Evolutionary conservation across 805 yeast genomes (phyloP).

Genomic region (Candida saitoana): DNA sequence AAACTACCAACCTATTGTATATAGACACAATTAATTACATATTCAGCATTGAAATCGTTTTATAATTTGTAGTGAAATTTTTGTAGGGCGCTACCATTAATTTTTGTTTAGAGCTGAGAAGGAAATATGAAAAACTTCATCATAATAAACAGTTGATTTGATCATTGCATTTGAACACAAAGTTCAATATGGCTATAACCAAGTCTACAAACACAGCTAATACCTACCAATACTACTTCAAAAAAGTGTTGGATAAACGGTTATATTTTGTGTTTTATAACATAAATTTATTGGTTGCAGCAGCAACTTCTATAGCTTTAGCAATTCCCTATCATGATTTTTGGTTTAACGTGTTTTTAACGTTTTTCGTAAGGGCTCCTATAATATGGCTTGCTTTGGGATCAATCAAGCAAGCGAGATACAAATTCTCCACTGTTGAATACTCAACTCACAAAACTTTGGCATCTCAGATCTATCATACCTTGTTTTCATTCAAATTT

Average conservation of each 20-base stretch:
- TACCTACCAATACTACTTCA: constrained; percentile 24
- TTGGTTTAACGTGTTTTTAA: constrained; percentile 27
- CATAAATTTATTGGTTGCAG: constrained; percentile 24
- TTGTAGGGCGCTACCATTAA: not conserved
- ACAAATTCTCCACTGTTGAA: constrained; percentile 25
- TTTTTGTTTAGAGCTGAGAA: not conserved
- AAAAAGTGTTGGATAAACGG: constrained; percentile 29
- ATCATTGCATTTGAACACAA: not conserved
- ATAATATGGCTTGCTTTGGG: constrained; percentile 25
- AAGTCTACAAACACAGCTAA: constrained; percentile 4
- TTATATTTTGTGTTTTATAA: constrained; percentile 31
- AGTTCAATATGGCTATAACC: constrained; percentile 1
- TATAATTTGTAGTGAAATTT: not conserved
- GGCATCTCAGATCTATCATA: constrained; percentile 25
- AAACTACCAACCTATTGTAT: not conserved
- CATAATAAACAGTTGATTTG: not conserved
- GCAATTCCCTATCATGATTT: constrained; percentile 25
- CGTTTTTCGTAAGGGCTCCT: constrained; percentile 26
- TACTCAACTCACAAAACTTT: constrained; percentile 30
- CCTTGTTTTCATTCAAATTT: constrained; percentile 17
- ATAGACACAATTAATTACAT: not conserved
- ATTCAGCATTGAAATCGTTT: not conserved
- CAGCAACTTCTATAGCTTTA: constrained; percentile 20
- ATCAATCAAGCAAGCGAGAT: constrained; percentile 23
- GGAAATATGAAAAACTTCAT: not conserved